phyloP scores from a whole-genome alignment of 257 asterid genomes.

The Solanum boliviense region DNA sequence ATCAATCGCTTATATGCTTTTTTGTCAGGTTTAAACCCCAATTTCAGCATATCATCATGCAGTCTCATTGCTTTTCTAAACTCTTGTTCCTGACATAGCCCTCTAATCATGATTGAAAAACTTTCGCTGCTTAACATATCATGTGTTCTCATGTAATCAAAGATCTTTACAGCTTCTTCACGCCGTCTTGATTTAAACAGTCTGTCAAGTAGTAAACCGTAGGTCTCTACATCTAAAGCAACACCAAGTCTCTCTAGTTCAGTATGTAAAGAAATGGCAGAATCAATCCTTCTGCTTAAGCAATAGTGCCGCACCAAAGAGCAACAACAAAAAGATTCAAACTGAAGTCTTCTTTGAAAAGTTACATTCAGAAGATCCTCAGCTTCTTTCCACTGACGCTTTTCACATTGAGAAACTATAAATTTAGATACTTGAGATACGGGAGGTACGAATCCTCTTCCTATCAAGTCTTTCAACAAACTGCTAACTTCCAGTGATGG shows the following conservation, averaged over 20 bases:
- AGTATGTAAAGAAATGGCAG: conserved; percentile 50
- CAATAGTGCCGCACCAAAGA: conserved; percentile 47
- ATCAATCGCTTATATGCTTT: conserved; percentile 50
- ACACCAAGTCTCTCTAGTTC: conserved; percentile 33
- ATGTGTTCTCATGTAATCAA: conserved; percentile 44
- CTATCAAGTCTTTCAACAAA: conserved; percentile 36
- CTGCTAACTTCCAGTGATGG: conserved; percentile 37
- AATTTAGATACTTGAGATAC: conserved; percentile 27
- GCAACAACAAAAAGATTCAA: conserved; percentile 40
- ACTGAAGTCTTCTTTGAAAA: conserved; percentile 32
- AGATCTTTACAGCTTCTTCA: conserved; percentile 42
- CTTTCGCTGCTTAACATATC: conserved; percentile 33
- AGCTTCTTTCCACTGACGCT: conserved; percentile 44
- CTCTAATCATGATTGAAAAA: conserved; percentile 42
- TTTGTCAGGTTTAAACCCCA: conserved; percentile 57
- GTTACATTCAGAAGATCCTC: conserved; percentile 36
- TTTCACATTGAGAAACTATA: conserved; percentile 30
- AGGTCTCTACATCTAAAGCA: conserved; percentile 26
- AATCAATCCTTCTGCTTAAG: conserved; percentile 23
- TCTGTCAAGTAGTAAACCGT: conserved; percentile 29
- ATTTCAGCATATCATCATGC: conserved; percentile 64
- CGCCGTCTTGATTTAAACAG: conserved; percentile 29
- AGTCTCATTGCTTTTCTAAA: conserved; percentile 62
- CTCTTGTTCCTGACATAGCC: conserved; percentile 47
- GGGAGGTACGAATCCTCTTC: conserved; percentile 24